A percentile compares a stretch with the other conserved stretches of the same genome.
These are phyloP conservation scores for Piper betle DNA, from an alignment of 164 flowering plant species.

Conservation along the genomic window DNA sequence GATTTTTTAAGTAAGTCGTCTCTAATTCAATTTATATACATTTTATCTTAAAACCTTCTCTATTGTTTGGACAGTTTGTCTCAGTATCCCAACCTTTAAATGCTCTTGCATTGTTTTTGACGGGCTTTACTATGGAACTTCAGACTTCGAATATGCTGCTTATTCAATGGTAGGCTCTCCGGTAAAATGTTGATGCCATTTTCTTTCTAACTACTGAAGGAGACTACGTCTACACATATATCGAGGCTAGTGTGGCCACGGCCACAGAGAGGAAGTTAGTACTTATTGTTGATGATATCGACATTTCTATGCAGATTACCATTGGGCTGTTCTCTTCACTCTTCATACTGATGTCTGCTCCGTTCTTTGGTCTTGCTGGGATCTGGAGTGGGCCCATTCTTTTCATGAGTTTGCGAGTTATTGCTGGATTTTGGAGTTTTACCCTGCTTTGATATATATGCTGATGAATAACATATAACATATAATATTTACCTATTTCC, in stretches of 20 bases:
- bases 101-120: constrained; percentile 92
- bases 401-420: constrained; percentile 74
- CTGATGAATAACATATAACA: neutral
- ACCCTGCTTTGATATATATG: neutral
- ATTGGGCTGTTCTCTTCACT: constrained; percentile 54
- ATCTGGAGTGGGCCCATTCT: constrained; percentile 86
- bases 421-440: constrained; percentile 82
- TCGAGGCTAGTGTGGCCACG: neutral
- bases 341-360: constrained; percentile 55
- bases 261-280: neutral
- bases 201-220: neutral
- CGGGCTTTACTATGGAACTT: constrained; percentile 94
- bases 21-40: neutral
- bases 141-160: constrained; percentile 90
- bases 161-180: constrained; percentile 73
- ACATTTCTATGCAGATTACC: constrained; percentile 32
- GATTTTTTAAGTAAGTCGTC: neutral
- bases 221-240: neutral
- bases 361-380: constrained; percentile 68
- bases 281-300: neutral
- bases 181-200: neutral
- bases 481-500: neutral
- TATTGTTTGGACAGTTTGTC: constrained; percentile 56
- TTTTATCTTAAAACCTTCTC: too few relatives aligned
- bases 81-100: constrained; percentile 92